Percentiles rank a stretch among this genome's conserved stretches.
Conservation (phyloP, 2,329 filamentous ascomycete species). For the Phyllosticta ampelicida region DNA sequence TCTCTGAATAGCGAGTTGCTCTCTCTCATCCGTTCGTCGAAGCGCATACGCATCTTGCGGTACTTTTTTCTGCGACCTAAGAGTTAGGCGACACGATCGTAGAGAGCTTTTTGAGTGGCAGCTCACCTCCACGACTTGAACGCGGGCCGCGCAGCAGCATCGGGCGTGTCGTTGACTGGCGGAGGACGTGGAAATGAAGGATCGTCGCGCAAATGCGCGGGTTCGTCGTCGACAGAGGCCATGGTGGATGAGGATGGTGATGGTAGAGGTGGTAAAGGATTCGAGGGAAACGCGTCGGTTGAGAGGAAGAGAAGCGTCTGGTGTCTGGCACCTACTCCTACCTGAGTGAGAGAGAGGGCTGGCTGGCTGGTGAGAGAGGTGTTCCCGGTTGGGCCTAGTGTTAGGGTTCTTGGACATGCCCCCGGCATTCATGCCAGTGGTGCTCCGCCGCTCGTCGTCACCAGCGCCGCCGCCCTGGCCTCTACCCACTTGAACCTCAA, state of each 20-base stretch:
- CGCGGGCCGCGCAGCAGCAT: not conserved
- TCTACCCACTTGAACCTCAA: not conserved
- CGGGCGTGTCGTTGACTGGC: slow-evolving; percentile 1
- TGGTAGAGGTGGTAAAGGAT: too few species aligned
- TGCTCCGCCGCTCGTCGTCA: not conserved
- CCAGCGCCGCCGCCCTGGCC: not conserved
- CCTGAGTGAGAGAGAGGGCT: too few species aligned
- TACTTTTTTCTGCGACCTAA: slow-evolving; percentile 65
- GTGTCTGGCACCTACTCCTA: not conserved
- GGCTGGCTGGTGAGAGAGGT: too few species aligned
- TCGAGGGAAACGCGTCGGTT: not conserved
- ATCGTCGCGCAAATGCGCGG: slow-evolving; percentile 1
- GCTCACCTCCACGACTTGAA: slow-evolving; percentile 9
- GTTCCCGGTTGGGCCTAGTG: too few species aligned
- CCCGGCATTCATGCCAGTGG: not conserved
- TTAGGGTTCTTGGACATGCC: not conserved
- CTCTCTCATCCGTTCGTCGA: slow-evolving; percentile 67
- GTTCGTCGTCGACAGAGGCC: slow-evolving; percentile 5
- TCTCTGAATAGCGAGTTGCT: slow-evolving; percentile 73
- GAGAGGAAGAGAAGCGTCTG: not conserved
- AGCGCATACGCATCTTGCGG: slow-evolving; percentile 73
- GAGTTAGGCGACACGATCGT: not conserved
- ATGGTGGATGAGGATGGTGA: too few species aligned
- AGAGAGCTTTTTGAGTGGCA: not conserved
- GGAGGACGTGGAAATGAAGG: not conserved